A percentile compares a stretch with the other conserved stretches of the same genome.
Conservation (phyloP, 768 basidiomycete genomes). For the Trametes elegans region DNA sequence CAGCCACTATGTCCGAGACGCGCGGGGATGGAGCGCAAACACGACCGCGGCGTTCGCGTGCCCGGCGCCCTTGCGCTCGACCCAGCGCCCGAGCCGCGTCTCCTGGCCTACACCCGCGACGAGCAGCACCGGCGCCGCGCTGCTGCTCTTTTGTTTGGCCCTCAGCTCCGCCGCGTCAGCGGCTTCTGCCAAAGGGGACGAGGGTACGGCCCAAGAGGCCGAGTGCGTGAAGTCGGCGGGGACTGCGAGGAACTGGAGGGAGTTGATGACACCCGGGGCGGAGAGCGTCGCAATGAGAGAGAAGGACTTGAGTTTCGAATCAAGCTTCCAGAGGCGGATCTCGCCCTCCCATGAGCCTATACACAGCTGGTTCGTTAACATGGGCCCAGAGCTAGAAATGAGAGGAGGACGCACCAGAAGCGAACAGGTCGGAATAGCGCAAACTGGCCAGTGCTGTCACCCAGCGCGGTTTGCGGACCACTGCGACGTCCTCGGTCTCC, state of each 20-base stretch:
- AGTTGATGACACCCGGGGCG: constrained; percentile 83
- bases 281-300: constrained; percentile 59
- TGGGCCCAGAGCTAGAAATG: neutral
- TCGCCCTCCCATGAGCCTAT: constrained; percentile 92
- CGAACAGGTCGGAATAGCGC: constrained; percentile 88
- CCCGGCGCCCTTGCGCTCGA: constrained; percentile 67
- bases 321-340: constrained; percentile 90
- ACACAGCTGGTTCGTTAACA: neutral
- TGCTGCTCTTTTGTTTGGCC: constrained; percentile 2
- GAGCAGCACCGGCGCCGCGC: constrained; percentile 45
- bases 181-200: neutral
- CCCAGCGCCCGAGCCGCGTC: constrained; percentile 87
- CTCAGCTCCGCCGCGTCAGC: constrained; percentile 22
- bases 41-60: constrained; percentile 73
- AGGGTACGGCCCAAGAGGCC: constrained; percentile 38
- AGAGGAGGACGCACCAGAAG: constrained; percentile 60
- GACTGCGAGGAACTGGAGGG: constrained; percentile 73
- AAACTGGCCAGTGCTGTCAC: constrained; percentile 81
- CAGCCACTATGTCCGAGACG: constrained; percentile 32
- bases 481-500: constrained; percentile 67
- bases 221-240: constrained; percentile 40
- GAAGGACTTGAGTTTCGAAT: constrained; percentile 76
- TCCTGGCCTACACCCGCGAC: constrained; percentile 87
- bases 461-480: constrained; percentile 82
- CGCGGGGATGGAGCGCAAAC: constrained; percentile 53